A percentile compares a stretch with the other conserved stretches of the same genome.
Evolutionary conservation across 768 basidiomycete species (phyloP).

Genomic region (Phaeotremella skinneri): DNA sequence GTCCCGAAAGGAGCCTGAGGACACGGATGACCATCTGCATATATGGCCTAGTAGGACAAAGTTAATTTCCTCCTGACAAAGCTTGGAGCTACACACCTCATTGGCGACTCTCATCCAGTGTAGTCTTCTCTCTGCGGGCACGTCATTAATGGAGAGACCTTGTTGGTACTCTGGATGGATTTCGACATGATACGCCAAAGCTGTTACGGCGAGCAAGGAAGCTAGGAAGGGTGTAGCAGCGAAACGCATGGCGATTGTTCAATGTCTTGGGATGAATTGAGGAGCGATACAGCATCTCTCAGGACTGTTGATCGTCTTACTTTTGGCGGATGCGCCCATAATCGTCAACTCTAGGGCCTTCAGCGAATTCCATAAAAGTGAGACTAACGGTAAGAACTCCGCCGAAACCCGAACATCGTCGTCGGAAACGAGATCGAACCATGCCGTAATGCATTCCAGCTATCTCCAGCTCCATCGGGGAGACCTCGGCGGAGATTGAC

Average conservation of each 20-base stretch:
- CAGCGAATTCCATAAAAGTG: too few relatives aligned
- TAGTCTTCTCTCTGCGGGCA: slow-evolving; percentile 20
- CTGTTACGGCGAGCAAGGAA: neutral
- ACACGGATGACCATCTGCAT: slow-evolving; percentile 40
- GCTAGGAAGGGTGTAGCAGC: neutral
- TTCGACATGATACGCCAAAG: slow-evolving; percentile 24
- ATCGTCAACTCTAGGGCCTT: too few relatives aligned
- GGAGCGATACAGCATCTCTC: neutral
- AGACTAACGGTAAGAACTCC: too few relatives aligned
- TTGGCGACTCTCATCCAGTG: slow-evolving; percentile 37
- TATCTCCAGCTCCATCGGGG: too few relatives aligned
- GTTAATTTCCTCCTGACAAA: neutral
- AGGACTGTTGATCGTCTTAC: too few relatives aligned
- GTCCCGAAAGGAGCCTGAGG: slow-evolving; percentile 36
- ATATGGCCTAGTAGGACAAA: slow-evolving; percentile 15
- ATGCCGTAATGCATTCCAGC: too few relatives aligned
- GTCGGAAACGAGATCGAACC: too few relatives aligned
- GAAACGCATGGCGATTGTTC: neutral
- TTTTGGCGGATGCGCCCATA: neutral
- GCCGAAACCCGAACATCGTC: neutral
- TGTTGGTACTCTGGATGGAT: slow-evolving; percentile 34
- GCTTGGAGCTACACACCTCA: slow-evolving; percentile 5
- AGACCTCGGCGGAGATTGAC: too few relatives aligned
- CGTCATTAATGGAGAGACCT: slow-evolving; percentile 31
- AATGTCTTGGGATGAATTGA: neutral